phyloP scores from a whole-genome alignment of 1,284 basidiomycete species.

The Marasmius sp. region DNA sequence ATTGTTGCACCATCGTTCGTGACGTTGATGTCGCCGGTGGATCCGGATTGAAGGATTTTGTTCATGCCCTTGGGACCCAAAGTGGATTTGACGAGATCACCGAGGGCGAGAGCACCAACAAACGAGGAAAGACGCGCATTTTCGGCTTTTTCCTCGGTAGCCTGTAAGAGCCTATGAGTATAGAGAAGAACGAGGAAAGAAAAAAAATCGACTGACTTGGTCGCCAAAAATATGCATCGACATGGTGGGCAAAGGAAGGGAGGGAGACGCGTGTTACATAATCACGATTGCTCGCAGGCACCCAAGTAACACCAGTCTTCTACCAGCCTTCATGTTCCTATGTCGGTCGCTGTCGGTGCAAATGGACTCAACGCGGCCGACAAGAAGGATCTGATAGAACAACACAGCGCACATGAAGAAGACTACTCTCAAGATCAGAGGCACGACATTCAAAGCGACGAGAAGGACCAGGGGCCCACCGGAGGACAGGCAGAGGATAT shows the following conservation, averaged over 20 bases:
- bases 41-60: constrained; percentile 91
- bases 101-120: constrained; percentile 94
- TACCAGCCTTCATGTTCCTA: background rate
- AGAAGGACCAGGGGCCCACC: background rate
- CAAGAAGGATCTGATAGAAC: background rate
- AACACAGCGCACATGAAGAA: background rate
- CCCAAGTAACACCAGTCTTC: no score
- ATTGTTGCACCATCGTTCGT: constrained; percentile 99
- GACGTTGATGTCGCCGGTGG: constrained; percentile 92
- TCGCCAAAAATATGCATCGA: constrained; percentile 48
- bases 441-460: background rate
- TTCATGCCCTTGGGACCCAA: constrained; percentile 98
- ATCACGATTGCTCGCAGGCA: no score
- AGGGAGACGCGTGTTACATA: background rate
- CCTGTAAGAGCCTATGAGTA: constrained; percentile 46
- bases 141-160: constrained; percentile 97
- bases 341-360: background rate
- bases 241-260: constrained; percentile 25
- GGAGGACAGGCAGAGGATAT: background rate
- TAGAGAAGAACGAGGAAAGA: background rate
- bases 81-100: constrained; percentile 99
- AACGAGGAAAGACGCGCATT: constrained; percentile 98
- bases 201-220: constrained; percentile 28
- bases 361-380: background rate
- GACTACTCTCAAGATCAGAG: background rate